Evolutionary conservation across 345 rosid genomes (phyloP).

Genomic region (Eucalyptus curtisii): DNA sequence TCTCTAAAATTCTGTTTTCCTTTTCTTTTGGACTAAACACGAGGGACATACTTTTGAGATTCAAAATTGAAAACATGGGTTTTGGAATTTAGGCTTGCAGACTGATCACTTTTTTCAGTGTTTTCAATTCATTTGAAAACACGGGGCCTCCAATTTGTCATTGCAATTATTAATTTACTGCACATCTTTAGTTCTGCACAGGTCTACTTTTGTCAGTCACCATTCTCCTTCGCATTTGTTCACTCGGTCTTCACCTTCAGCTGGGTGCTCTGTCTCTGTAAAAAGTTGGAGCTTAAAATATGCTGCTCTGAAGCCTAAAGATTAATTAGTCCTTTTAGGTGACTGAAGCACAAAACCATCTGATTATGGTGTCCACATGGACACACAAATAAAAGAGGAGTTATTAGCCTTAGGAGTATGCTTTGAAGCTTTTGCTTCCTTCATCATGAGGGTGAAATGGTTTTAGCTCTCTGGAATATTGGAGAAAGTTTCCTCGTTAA

Average conservation of each 20-base stretch:
- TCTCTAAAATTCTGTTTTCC: background rate
- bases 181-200: background rate
- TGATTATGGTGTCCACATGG: background rate
- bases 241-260: background rate
- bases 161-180: background rate
- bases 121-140: background rate
- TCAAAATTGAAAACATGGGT: background rate
- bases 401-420: background rate
- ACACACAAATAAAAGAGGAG: background rate
- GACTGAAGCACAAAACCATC: background rate
- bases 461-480: background rate
- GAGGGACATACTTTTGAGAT: background rate
- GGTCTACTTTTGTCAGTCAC: background rate
- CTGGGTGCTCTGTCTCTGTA: background rate
- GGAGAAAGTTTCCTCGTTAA: background rate
- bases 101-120: background rate
- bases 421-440: background rate
- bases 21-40: background rate
- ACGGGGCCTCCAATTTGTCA: background rate
- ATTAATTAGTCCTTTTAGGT: background rate
- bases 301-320: background rate
- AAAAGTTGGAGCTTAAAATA: background rate
- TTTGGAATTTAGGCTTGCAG: background rate
- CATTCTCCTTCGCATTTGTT: background rate
- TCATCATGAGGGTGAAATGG: background rate